Percentiles rank a stretch among this genome's conserved stretches.
Conservation (phyloP, 768 basidiomycete genomes). For the Naganishia kalamii region DNA sequence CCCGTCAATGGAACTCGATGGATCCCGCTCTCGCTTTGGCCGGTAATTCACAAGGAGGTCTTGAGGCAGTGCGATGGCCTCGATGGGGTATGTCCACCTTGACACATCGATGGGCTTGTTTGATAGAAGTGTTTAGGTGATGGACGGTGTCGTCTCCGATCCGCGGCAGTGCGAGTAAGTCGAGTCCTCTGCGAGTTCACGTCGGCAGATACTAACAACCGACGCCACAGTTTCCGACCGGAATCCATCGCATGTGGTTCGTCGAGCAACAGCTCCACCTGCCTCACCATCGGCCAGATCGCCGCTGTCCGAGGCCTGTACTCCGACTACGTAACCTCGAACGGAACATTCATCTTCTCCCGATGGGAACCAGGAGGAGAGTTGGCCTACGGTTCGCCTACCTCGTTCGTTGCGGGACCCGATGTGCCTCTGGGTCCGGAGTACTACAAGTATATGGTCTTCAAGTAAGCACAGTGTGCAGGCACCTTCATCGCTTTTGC, state of each 20-base stretch:
- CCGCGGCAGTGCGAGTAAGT: conserved; percentile 31
- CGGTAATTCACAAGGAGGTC: conserved; percentile 41
- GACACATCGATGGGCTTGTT: not conserved
- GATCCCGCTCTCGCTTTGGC: conserved; percentile 38
- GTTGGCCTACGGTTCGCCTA: conserved; percentile 12
- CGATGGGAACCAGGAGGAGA: conserved; percentile 10
- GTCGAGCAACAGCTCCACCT: conserved; percentile 21
- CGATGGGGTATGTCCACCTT: conserved; percentile 32
- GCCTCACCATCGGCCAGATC: conserved; percentile 39
- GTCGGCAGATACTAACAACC: not conserved
- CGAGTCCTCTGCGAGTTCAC: not conserved
- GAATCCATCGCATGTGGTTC: conserved; percentile 38
- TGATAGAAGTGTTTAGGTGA: conserved; percentile 12
- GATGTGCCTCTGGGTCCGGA: conserved; percentile 14
- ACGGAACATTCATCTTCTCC: no score
- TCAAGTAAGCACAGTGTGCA: conserved; percentile 24
- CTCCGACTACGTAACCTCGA: conserved; percentile 26
- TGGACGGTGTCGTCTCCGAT: conserved; percentile 42
- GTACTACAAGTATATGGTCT: conserved; percentile 36
- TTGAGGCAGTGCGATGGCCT: conserved; percentile 44
- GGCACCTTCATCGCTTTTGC: not conserved
- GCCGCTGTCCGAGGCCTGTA: conserved; percentile 38
- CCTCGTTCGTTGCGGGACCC: not conserved
- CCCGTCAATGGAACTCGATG: conserved; percentile 29
- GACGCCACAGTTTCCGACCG: conserved; percentile 32